Percentiles rank a stretch among this genome's conserved stretches.
Conservation (phyloP, 1,139 yeast species). For the Debaryomyces psychrophilus region DNA sequence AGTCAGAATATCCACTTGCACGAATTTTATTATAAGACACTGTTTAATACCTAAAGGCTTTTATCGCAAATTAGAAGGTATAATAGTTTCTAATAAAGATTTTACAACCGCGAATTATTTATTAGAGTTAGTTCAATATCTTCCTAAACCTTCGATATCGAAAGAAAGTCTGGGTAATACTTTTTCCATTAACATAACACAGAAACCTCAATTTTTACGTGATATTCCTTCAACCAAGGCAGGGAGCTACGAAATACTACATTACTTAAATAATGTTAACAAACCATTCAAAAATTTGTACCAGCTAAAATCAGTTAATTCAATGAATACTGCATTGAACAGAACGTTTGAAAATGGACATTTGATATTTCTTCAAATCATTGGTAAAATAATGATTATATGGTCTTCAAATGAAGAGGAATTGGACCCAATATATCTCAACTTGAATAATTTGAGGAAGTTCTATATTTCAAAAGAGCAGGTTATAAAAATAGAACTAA, state of each 20-base stretch:
- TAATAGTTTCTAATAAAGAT: slow-evolving; percentile 7
- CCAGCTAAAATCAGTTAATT: slow-evolving; percentile 10
- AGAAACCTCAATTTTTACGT: neutral
- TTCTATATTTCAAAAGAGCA: neutral
- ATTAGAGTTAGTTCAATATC: slow-evolving; percentile 6
- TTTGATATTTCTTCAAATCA: slow-evolving; percentile 12
- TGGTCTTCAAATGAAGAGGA: slow-evolving; percentile 10
- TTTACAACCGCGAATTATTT: slow-evolving; percentile 13
- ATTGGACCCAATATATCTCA: slow-evolving; percentile 11
- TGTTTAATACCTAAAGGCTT: neutral
- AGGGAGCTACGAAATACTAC: slow-evolving; percentile 10
- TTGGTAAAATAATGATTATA: slow-evolving; percentile 11
- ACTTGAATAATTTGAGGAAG: slow-evolving; percentile 8
- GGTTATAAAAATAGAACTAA: slow-evolving; percentile 1
- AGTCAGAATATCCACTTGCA: neutral
- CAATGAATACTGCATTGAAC: slow-evolving; percentile 6
- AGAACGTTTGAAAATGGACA: slow-evolving; percentile 9
- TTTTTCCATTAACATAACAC: neutral
- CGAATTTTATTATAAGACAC: neutral
- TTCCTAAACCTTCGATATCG: slow-evolving; percentile 6
- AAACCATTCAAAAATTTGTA: slow-evolving; percentile 12
- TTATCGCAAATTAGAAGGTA: neutral
- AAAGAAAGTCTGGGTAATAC: neutral
- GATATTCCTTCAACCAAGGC: neutral
- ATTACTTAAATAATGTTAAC: slow-evolving; percentile 3